These are phyloP conservation scores for Artemisia argyi DNA, from an alignment of 129 eudicot species.

Conservation along the genomic window DNA sequence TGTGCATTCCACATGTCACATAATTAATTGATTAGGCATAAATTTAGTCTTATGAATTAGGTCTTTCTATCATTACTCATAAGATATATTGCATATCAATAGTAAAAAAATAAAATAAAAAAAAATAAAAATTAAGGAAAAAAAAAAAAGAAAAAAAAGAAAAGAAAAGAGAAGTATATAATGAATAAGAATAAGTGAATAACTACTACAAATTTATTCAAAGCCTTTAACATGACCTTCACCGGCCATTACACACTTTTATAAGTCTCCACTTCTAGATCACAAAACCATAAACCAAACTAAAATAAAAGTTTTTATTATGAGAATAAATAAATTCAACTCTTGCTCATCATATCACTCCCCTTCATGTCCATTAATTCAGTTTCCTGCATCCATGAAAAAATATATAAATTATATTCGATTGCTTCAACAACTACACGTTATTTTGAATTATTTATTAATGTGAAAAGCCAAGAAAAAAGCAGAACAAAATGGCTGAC, in stretches of 20 bases:
- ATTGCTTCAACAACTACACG: conserved; percentile 2
- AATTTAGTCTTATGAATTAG: too few relatives aligned
- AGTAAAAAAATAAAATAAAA: too few relatives aligned
- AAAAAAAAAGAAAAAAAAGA: too few relatives aligned
- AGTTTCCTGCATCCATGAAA: conserved; percentile 23
- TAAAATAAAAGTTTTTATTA: not conserved
- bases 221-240: conserved; percentile 6
- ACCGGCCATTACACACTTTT: conserved; percentile 8
- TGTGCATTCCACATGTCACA: too few relatives aligned
- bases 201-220: conserved; percentile 12
- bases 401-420: not conserved
- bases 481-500: conserved; percentile 1
- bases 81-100: too few relatives aligned
- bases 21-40: too few relatives aligned
- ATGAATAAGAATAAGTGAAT: too few relatives aligned
- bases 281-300: conserved; percentile 12
- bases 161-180: too few relatives aligned
- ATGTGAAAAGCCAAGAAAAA: not conserved
- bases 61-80: too few relatives aligned
- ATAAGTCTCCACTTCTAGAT: conserved; percentile 6
- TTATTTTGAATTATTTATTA: not conserved
- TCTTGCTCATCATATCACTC: conserved; percentile 22
- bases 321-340: not conserved
- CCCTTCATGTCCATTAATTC: conserved; percentile 11
- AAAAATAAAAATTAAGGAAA: too few relatives aligned